Base-by-base conservation (phyloP, 2,329 filamentous ascomycete species). In the Penicillium griseofulvum region DNA sequence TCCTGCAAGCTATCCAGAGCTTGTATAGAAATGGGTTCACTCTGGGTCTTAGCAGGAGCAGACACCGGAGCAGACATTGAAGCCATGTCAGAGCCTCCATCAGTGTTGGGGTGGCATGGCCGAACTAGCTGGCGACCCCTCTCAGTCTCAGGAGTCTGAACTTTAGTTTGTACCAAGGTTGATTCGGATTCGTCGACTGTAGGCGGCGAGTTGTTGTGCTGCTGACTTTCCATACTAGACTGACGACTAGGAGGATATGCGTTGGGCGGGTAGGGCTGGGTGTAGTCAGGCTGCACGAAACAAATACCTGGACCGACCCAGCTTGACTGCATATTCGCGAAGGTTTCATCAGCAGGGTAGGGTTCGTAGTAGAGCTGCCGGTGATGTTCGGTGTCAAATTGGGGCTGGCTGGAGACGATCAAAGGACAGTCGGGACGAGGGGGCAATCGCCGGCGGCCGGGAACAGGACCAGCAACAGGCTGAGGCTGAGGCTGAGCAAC, bases 331-430 rank as follows among this genome's bases (percentile, higher is more conserved):
- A 34, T 22, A n/a, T 16, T 17, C 4, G 5, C 4, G 19, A 38
- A 22, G 3, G 3, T 14, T 5, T 49, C n/a, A 2, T 49, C 12
- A 8, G 29, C 8, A 2, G 37, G 36, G 2, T 14, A 36, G 5
- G 37, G 19, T 19, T 50, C 48, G 8, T 49, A 49, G 37, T 49
- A 53, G 9, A 39, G 29, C 29, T 47, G 29, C 11, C n/a, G 9
- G 29, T 54, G 51, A 8, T 42, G 19, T 12, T 54, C 51, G 5
- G 51, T 49, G 22, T 54, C 51, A 43, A 42, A 54, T 11, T 49
- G 51, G 1, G 52, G 52, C 36, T 58, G 55, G 14, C 52, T 54
- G 11, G 29, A 31, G 38, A 58, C 54, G 17, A 61, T 41, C n/a
- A 56, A 52, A 7, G 55, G 55, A 16, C 16, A 44, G 19, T 49